Evolutionary conservation across 2,329 filamentous ascomycete genomes (phyloP).

Genomic region (Fusarium sp.): DNA sequence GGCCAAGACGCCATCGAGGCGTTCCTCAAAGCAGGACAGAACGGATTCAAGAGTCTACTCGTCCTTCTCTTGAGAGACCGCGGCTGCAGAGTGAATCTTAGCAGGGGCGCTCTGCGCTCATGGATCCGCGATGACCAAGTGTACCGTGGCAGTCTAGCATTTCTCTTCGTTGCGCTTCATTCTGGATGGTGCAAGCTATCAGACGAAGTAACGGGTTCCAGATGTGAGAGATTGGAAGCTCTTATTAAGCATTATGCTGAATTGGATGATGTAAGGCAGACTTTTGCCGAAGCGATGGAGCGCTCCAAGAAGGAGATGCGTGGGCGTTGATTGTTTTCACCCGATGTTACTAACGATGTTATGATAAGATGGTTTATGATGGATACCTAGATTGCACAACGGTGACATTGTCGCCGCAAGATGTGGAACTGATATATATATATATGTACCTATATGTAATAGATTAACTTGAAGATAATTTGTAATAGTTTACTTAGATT

Average conservation of each 20-base stretch:
- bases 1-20: conserved; percentile 22
- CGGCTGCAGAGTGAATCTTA: conserved; percentile 20
- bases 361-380: conserved; percentile 25
- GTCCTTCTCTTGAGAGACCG: conserved; percentile 21
- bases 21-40: conserved; percentile 23
- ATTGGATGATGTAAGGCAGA: conserved; percentile 22
- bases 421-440: neutral
- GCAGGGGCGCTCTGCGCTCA: conserved; percentile 18
- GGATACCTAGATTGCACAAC: neutral
- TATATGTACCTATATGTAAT: conserved; percentile 7
- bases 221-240: conserved; percentile 15
- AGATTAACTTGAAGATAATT: conserved; percentile 1
- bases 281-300: conserved; percentile 27
- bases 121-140: conserved; percentile 27
- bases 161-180: conserved; percentile 26
- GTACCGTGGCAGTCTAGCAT: conserved; percentile 21
- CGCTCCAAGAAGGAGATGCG: conserved; percentile 27
- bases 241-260: conserved; percentile 27
- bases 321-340: neutral
- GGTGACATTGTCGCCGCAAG: conserved; percentile 2
- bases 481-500: conserved; percentile 6
- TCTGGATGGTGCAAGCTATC: conserved; percentile 25
- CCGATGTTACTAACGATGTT: conserved; percentile 19
- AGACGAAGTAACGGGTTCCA: conserved; percentile 9
- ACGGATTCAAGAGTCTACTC: conserved; percentile 27